Evolutionary conservation across 352 stramenopile genomes (phyloP).

Genomic region (Globisporangium polare): DNA sequence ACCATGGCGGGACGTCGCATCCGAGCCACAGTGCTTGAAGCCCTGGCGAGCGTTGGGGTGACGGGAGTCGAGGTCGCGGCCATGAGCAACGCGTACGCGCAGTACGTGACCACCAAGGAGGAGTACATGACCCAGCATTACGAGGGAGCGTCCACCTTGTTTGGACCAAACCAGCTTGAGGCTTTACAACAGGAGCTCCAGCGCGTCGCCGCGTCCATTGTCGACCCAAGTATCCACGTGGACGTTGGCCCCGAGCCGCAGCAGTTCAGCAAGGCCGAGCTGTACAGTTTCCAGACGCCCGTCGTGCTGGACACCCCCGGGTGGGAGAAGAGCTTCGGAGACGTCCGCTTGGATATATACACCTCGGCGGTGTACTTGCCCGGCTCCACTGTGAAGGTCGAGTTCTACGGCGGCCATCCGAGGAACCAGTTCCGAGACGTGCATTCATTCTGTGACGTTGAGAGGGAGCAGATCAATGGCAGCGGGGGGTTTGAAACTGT

Average conservation of each 20-base stretch:
- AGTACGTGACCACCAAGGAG: constrained; percentile 59
- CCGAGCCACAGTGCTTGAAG: constrained; percentile 23
- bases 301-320: constrained; percentile 28
- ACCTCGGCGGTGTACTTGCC: constrained; percentile 20
- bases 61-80: constrained; percentile 45
- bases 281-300: constrained; percentile 34
- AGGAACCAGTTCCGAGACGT: constrained; percentile 24
- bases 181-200: constrained; percentile 51
- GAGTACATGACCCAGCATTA: constrained; percentile 70
- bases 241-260: constrained; percentile 29
- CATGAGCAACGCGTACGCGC: constrained; percentile 57
- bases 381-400: constrained; percentile 26
- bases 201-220: constrained; percentile 31
- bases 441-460: constrained; percentile 39
- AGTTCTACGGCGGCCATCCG: constrained; percentile 43
- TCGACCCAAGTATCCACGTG: constrained; percentile 17
- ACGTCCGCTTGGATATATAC: constrained; percentile 20
- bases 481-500: constrained; percentile 24
- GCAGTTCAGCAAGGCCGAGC: constrained; percentile 22
- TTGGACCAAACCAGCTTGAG: constrained; percentile 57
- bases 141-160: constrained; percentile 67
- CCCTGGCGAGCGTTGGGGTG: constrained; percentile 20
- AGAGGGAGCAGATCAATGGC: constrained; percentile 18
- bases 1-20: constrained; percentile 60
- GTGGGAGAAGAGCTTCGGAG: constrained; percentile 20